A percentile compares a stretch with the other conserved stretches of the same genome.
Evolutionary conservation across 257 asterid genomes (phyloP).

Genomic region (Scutellaria minor): DNA sequence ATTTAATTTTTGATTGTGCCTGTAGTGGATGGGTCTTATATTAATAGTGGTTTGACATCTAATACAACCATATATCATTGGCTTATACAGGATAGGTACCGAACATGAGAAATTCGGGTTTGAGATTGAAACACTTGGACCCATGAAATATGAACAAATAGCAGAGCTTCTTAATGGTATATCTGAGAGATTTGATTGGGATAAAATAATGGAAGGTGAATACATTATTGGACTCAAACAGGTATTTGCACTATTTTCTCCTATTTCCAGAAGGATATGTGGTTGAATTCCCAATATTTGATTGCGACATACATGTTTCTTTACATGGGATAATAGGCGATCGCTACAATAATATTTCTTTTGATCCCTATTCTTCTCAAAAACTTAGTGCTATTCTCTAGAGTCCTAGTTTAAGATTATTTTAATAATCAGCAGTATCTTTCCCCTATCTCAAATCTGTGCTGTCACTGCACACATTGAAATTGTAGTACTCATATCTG

Average conservation of each 20-base stretch:
- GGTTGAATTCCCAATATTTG: slow-evolving; percentile 17
- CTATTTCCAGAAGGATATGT: slow-evolving; percentile 1
- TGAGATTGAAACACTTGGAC: slow-evolving; percentile 70
- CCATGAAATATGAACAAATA: slow-evolving; percentile 92
- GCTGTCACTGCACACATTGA: slow-evolving; percentile 1
- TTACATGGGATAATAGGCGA: background rate
- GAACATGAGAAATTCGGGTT: slow-evolving; percentile 99
- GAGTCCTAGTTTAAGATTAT: background rate
- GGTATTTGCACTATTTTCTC: slow-evolving; percentile 45
- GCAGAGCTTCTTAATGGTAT: slow-evolving; percentile 80
- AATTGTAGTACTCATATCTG: slow-evolving; percentile 10
- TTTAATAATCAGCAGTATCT: background rate
- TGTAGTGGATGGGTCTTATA: slow-evolving; percentile 24
- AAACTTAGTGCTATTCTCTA: slow-evolving; percentile 11
- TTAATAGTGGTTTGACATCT: slow-evolving; percentile 17
- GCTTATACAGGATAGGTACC: slow-evolving; percentile 84
- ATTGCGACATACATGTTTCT: slow-evolving; percentile 1
- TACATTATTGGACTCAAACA: slow-evolving; percentile 90
- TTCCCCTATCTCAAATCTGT: slow-evolving; percentile 13
- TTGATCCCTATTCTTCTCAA: background rate
- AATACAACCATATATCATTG: slow-evolving; percentile 21
- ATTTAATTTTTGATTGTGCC: background rate
- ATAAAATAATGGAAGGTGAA: slow-evolving; percentile 93
- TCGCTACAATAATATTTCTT: slow-evolving; percentile 10
- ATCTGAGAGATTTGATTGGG: slow-evolving; percentile 99